A percentile compares a stretch with the other conserved stretches of the same genome.
Evolutionary conservation across 371 early-diverging fungal species (phyloP).

Genomic region (Mortierella sp.): DNA sequence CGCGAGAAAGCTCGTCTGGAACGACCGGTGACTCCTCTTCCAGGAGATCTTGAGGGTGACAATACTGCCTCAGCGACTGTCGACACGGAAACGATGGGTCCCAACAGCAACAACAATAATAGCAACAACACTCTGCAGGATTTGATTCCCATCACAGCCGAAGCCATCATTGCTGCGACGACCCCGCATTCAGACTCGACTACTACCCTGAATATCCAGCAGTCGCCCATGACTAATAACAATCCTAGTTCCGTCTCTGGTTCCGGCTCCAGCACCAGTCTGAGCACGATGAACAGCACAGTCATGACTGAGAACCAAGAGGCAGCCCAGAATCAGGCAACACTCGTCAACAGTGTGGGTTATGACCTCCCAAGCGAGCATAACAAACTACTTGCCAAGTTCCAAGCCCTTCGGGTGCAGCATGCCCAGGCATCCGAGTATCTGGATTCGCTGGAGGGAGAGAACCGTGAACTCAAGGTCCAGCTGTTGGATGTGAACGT

Average conservation of each 20-base stretch:
- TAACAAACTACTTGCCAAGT: slow-evolving; percentile 38
- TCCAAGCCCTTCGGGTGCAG: slow-evolving; percentile 37
- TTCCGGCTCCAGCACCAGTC: slow-evolving; percentile 12
- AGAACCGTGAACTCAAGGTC: slow-evolving; percentile 44
- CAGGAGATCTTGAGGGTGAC: background rate
- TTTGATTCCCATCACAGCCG: slow-evolving; percentile 33
- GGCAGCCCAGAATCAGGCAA: background rate
- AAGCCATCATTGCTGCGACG: slow-evolving; percentile 33
- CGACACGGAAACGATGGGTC: no score
- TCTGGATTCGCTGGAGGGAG: slow-evolving; percentile 40
- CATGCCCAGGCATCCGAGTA: slow-evolving; percentile 48
- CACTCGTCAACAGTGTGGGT: slow-evolving; percentile 32
- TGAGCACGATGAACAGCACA: slow-evolving; percentile 13
- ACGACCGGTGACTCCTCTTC: slow-evolving; percentile 7
- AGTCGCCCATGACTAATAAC: no score
- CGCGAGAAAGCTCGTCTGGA: slow-evolving; percentile 32
- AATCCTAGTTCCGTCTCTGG: no score
- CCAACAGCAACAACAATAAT: no score
- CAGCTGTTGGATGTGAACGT: slow-evolving; percentile 34
- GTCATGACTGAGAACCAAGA: background rate
- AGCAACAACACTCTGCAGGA: no score
- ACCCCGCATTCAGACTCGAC: no score
- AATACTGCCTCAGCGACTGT: background rate
- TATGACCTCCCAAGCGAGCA: slow-evolving; percentile 38
- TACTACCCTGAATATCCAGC: no score